Evolutionary conservation across 805 yeast species (phyloP), one percentile per base, ranked within the genome.

Genomic region (Isabelozyma rhagii): DNA sequence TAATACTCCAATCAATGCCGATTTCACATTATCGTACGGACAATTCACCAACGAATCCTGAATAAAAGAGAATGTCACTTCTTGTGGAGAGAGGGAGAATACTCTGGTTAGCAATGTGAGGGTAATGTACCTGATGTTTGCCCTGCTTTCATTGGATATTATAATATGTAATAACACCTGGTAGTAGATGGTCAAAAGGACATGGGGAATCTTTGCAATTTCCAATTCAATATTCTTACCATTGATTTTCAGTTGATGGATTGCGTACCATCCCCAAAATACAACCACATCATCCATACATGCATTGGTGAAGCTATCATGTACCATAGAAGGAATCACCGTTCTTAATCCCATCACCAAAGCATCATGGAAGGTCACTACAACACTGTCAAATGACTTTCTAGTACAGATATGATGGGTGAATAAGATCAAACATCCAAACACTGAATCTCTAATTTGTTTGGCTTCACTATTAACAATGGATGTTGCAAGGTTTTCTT

Each of bases 81-180:
- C 70, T 51, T 87, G 89, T 0, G 84, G 80, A 31, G 83, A 65
- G 17, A 78, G 61, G 8, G 86, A 78, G 55, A 93, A 68, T 1
- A 89, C 59, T 55, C 83, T 83, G 1, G 87, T 82, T 36, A 89
- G 66, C 41, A 89, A 69, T 0, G 92, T 84, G 57, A 83, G 80
- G 9, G 77, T 71, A 29, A 81, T 70, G 44, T 63, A 60, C 39
- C 73, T 64, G 36, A 77, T 71, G 48, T 70, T 64, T 1, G 67
- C 57, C 34, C 69, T 59, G 4, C 62, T 57, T 5, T 48, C 39
- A 46, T 46, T 50, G 13, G 55, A 40, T n/a, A 55, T 48, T 34
- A 55, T 48, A 13, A 54, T 51, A 8, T 55, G 49, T 39, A 71
- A 59, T 46, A 74, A 54, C 31, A 57, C 47, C 46, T 68, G 77